Base-by-base conservation (phyloP, 176 grass and related monocot genomes). In the Leersia perrieri region DNA sequence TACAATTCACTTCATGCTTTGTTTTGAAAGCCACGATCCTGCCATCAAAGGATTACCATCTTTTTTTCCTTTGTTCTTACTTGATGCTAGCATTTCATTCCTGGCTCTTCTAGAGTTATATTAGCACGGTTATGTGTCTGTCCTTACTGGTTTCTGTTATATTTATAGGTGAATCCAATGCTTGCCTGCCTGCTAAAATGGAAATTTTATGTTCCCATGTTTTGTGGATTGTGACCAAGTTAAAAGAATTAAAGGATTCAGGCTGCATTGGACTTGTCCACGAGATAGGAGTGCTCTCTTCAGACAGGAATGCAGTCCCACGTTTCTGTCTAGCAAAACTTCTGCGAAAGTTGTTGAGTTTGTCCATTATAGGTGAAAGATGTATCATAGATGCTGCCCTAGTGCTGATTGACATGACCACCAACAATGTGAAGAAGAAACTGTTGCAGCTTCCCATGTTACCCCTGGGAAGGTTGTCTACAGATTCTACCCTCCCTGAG, bases 241-340 rank as follows among this genome's bases (percentile, higher is more conserved):
- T 95, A 65, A 95, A 91, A 84, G 40, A 84, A 63, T 82, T 93
- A 14, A 92, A 88, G 68, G 76, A 86, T 81, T 85, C 82, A 13
- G 82, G 90, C 9, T 36, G 70, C 64, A 88, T 98, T 76, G 77
- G 74, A 65, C 42, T 93, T 67, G 49, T 73, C 7, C 70, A 94
- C 16, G 86, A 98, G 82, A 79, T 71, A 75, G 86, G 72, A 40
- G 71, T 85, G 51, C 65, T 92, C 57, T 87, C 77, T 75, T 85
- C 86, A 30, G 92, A 93, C 30, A 95, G 49, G 81, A 88, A 88
- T 61, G 82, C 44, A 5, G 38, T 93, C 20, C 90, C 92, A 66
- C 55, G 71, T 84, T 92, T 93, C 73, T 95, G 80, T 76, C 86
- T 92, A 60, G 42, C 69, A 87, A 98, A 86, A 72, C 88, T 95